These are phyloP conservation scores for Hymenoscyphus fraxineus DNA, from an alignment of 2,329 filamentous ascomycete genomes.

Conservation along the genomic window DNA sequence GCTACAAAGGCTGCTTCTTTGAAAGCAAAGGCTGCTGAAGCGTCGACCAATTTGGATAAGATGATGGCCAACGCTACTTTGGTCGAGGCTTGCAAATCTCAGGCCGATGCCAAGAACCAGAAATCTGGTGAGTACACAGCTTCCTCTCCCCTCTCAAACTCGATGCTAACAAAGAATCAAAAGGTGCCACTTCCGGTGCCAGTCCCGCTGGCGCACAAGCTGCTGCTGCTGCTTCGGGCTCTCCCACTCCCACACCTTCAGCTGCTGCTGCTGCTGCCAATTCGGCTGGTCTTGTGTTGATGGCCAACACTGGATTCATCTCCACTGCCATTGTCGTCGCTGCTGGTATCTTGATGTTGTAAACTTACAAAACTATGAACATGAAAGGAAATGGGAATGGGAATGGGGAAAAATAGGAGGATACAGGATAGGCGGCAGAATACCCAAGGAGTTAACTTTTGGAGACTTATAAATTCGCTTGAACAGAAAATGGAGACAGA, in stretches of 20 bases:
- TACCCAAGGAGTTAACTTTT: background rate
- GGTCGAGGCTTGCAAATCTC: slow-evolving; percentile 15
- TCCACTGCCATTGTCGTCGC: slow-evolving; percentile 20
- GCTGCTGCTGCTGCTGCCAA: slow-evolving; percentile 13
- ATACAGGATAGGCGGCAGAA: background rate
- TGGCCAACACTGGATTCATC: slow-evolving; percentile 18
- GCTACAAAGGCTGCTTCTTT: slow-evolving; percentile 36
- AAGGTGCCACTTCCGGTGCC: slow-evolving; percentile 5
- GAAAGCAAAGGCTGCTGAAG: slow-evolving; percentile 33
- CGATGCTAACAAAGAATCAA: slow-evolving; percentile 8
- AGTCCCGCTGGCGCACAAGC: background rate
- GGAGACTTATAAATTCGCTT: background rate
- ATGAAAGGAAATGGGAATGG: background rate
- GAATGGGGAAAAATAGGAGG: background rate
- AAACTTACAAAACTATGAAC: background rate
- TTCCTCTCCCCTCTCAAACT: background rate
- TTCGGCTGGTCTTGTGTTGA: slow-evolving; percentile 16
- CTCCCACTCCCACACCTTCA: slow-evolving; percentile 12
- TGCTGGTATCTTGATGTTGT: slow-evolving; percentile 25
- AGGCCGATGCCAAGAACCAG: slow-evolving; percentile 10
- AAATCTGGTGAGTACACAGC: slow-evolving; percentile 13
- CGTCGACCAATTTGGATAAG: slow-evolving; percentile 31
- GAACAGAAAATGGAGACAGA: background rate
- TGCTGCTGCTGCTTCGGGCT: slow-evolving; percentile 13
- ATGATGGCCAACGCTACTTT: slow-evolving; percentile 38